Conservation (phyloP, 1,284 basidiomycete species). For the Rhodotorula sp. region DNA sequence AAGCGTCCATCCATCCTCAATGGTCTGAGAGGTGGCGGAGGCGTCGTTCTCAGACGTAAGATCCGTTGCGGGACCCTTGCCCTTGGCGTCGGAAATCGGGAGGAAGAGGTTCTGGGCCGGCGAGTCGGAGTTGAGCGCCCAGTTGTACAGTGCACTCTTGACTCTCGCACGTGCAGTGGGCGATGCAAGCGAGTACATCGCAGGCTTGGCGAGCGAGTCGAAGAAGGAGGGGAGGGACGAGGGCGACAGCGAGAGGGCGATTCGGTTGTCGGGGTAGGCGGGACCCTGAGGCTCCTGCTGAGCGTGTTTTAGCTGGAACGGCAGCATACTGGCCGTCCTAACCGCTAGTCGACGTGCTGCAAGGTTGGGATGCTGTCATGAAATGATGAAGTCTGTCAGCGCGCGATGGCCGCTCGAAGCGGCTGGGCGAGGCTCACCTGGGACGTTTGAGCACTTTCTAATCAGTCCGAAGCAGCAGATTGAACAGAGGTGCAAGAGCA, state of each 20-base stretch:
- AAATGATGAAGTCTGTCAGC: no score
- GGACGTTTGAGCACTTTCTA: no score
- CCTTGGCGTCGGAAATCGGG: background rate
- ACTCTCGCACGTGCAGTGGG: background rate
- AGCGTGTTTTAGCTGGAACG: background rate
- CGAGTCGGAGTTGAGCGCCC: constrained; percentile 1
- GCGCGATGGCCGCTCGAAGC: no score
- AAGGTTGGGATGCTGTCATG: no score
- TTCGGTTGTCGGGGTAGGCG: background rate
- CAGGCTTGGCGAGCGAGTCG: constrained; percentile 5
- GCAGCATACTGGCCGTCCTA: background rate
- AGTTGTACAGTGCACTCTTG: constrained; percentile 7
- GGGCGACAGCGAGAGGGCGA: background rate
- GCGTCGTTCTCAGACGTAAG: background rate
- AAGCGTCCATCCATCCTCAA: no score
- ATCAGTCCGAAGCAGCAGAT: no score
- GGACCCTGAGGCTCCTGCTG: background rate
- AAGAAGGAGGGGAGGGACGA: constrained; percentile 4
- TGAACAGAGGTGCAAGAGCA: no score
- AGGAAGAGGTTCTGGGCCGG: background rate
- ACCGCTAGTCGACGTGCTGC: background rate
- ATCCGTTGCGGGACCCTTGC: background rate
- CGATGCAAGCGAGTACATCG: background rate
- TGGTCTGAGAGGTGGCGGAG: no score
- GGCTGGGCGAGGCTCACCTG: no score